Evolutionary conservation across 148 eudicot genomes (phyloP).

Genomic region (Cornus suecica): DNA sequence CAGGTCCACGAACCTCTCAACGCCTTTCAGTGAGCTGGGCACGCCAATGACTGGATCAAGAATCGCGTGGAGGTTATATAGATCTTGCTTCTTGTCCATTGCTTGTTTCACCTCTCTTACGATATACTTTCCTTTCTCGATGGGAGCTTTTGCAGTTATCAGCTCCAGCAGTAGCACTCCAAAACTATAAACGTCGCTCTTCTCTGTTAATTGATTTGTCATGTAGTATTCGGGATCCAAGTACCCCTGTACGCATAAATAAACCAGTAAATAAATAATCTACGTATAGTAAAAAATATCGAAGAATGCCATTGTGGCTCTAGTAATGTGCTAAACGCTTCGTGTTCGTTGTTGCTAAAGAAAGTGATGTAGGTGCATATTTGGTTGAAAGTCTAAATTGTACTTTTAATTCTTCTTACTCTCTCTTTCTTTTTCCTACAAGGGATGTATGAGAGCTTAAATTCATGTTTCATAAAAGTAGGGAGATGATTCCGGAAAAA

Average conservation of each 20-base stretch:
- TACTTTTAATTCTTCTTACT: too few species aligned
- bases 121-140: conserved; percentile 59
- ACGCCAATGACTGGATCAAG: conserved; percentile 42
- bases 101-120: conserved; percentile 45
- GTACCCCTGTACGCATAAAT: conserved; percentile 44
- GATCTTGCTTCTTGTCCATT: conserved; percentile 33
- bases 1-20: conserved; percentile 48
- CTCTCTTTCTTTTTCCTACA: too few species aligned
- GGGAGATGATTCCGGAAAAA: too few species aligned
- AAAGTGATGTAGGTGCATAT: too few species aligned
- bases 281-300: neutral
- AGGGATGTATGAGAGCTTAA: too few species aligned
- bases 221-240: conserved; percentile 73
- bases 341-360: too few species aligned
- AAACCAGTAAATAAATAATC: neutral
- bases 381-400: too few species aligned
- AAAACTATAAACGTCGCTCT: conserved; percentile 62
- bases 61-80: conserved; percentile 32
- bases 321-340: too few species aligned
- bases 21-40: conserved; percentile 28
- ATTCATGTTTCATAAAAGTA: too few species aligned
- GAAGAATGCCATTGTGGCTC: neutral
- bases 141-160: conserved; percentile 49
- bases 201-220: conserved; percentile 56
- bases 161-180: conserved; percentile 58